These are phyloP conservation scores for Dunaliella salina DNA, from an alignment of 163 green algal genomes.

Conservation along the genomic window DNA sequence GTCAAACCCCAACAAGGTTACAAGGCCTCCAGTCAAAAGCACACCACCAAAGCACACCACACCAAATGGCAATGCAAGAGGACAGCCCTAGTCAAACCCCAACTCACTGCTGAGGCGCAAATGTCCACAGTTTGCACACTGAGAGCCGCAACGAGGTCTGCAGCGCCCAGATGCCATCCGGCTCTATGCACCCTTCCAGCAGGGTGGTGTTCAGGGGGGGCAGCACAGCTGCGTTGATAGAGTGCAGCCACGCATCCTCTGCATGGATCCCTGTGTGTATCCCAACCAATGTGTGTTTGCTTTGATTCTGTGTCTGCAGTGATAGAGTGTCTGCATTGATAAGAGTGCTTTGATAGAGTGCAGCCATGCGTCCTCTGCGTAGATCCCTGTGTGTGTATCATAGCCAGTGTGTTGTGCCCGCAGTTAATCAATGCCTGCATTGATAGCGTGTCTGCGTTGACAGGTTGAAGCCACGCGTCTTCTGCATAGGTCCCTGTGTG, in stretches of 20 bases:
- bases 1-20: too few relatives aligned
- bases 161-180: background rate
- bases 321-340: too few relatives aligned
- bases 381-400: background rate
- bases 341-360: background rate
- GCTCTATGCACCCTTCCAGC: background rate
- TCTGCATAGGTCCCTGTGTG: background rate
- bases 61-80: too few relatives aligned
- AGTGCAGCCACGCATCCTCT: background rate
- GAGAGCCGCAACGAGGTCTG: background rate
- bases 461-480: background rate
- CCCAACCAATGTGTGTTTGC: too few relatives aligned
- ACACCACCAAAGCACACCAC: too few relatives aligned
- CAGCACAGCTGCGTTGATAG: background rate
- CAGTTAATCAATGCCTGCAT: too few relatives aligned
- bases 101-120: background rate
- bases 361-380: background rate
- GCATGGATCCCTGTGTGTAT: background rate
- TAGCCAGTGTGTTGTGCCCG: too few relatives aligned
- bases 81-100: too few relatives aligned
- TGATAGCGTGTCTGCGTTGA: background rate
- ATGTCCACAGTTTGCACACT: background rate
- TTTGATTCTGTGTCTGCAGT: too few relatives aligned
- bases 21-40: too few relatives aligned
- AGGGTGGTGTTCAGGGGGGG: background rate